Conservation (phyloP, 768 basidiomycete genomes). For the Amanita fuliginea region DNA sequence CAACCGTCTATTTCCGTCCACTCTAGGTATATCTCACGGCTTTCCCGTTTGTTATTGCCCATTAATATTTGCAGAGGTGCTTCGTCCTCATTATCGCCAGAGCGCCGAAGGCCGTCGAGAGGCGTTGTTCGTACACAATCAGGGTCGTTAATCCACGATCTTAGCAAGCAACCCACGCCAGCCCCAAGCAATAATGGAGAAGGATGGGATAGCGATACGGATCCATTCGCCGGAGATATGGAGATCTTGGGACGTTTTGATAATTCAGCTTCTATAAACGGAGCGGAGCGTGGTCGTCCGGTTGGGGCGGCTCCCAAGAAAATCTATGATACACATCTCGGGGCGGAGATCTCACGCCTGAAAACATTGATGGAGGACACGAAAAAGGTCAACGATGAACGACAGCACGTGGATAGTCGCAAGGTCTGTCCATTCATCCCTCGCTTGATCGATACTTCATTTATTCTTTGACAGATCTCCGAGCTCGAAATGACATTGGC, state of each 20-base stretch:
- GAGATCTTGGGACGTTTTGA: not conserved
- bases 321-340: not conserved
- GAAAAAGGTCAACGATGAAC: slow-evolving; percentile 1
- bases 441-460: not conserved
- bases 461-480: slow-evolving; percentile 4
- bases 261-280: not conserved
- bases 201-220: slow-evolving; percentile 10
- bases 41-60: not conserved
- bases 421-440: slow-evolving; percentile 1
- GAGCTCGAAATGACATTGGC: slow-evolving; percentile 12
- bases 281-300: not conserved
- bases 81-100: not conserved
- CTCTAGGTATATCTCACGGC: not conserved
- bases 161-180: slow-evolving; percentile 41
- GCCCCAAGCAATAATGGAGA: slow-evolving; percentile 27
- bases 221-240: not conserved
- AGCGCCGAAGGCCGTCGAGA: not conserved
- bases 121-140: slow-evolving; percentile 27
- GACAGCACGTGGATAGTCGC: not conserved
- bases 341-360: slow-evolving; percentile 4
- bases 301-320: not conserved
- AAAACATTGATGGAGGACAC: slow-evolving; percentile 6
- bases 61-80: not conserved
- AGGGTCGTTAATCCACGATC: slow-evolving; percentile 32
- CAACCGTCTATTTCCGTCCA: slow-evolving; percentile 5